A percentile compares a stretch with the other conserved stretches of the same genome.
Evolutionary conservation across 768 basidiomycete species (phyloP).

Genomic region (Russula earlei): DNA sequence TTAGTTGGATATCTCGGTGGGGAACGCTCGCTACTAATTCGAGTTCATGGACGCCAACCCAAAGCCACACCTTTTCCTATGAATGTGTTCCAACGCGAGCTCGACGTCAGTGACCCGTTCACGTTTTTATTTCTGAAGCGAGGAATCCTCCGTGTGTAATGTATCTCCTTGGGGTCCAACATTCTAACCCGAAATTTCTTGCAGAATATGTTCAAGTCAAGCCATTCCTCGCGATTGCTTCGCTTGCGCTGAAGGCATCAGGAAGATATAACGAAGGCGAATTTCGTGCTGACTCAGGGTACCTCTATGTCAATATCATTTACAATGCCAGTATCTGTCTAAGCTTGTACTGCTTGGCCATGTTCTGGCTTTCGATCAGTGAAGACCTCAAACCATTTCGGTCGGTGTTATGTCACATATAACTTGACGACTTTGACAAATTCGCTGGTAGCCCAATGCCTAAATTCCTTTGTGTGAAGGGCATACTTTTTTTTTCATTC

Average conservation of each 20-base stretch:
- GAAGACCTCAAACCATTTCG: slow-evolving; percentile 85
- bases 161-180: background rate
- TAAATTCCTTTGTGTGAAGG: slow-evolving; percentile 98
- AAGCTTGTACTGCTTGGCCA: slow-evolving; percentile 81
- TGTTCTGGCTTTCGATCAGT: slow-evolving; percentile 93
- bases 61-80: slow-evolving; percentile 83
- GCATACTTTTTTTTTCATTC: slow-evolving; percentile 96
- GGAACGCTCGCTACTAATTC: slow-evolving; percentile 85
- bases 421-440: background rate
- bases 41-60: slow-evolving; percentile 84
- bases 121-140: slow-evolving; percentile 90
- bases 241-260: slow-evolving; percentile 74
- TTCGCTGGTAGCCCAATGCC: slow-evolving; percentile 61
- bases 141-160: slow-evolving; percentile 75
- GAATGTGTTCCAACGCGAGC: slow-evolving; percentile 70
- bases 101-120: slow-evolving; percentile 93
- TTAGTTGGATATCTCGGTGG: slow-evolving; percentile 83
- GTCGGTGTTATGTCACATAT: slow-evolving; percentile 33
- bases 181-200: background rate
- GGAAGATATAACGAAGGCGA: slow-evolving; percentile 88
- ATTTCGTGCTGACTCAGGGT: slow-evolving; percentile 77
- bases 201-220: slow-evolving; percentile 97
- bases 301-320: slow-evolving; percentile 81
- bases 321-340: slow-evolving; percentile 79
- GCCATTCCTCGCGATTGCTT: slow-evolving; percentile 76